Percentiles rank a stretch among this genome's conserved stretches.
Conservation (phyloP, 805 yeast genomes). For the Ascoidea tarda region DNA sequence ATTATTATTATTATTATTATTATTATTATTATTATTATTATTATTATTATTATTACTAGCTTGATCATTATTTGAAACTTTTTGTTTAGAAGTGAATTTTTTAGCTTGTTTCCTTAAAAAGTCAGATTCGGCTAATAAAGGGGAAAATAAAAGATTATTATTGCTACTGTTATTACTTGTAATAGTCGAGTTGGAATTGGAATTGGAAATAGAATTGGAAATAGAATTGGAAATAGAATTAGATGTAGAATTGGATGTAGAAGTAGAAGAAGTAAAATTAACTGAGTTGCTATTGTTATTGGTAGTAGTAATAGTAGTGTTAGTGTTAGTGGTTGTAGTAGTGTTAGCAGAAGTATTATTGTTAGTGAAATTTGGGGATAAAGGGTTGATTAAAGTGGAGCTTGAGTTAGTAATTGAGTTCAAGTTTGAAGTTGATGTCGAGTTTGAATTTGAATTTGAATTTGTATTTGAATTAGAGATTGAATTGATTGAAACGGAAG, state of each 20-base stretch:
- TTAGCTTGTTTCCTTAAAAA: slow-evolving; percentile 10
- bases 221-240: not conserved
- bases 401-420: not conserved
- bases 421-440: not conserved
- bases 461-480: not conserved
- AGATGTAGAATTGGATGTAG: not conserved
- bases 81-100: slow-evolving; percentile 4
- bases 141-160: slow-evolving; percentile 10
- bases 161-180: not conserved
- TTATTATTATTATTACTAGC: not conserved
- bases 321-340: not conserved
- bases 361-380: no score
- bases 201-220: slow-evolving; percentile 3
- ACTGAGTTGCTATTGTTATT: not conserved
- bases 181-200: slow-evolving; percentile 3
- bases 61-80: not conserved
- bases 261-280: not conserved
- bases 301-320: not conserved
- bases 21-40: slow-evolving; percentile 3
- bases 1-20: not conserved
- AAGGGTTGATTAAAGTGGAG: no score
- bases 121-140: slow-evolving; percentile 10
- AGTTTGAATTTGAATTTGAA: not conserved
- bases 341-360: not conserved
- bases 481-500: not conserved